Evolutionary conservation across 169 alveolate genomes (phyloP).

Genomic region (Plasmodium knowlesi): DNA sequence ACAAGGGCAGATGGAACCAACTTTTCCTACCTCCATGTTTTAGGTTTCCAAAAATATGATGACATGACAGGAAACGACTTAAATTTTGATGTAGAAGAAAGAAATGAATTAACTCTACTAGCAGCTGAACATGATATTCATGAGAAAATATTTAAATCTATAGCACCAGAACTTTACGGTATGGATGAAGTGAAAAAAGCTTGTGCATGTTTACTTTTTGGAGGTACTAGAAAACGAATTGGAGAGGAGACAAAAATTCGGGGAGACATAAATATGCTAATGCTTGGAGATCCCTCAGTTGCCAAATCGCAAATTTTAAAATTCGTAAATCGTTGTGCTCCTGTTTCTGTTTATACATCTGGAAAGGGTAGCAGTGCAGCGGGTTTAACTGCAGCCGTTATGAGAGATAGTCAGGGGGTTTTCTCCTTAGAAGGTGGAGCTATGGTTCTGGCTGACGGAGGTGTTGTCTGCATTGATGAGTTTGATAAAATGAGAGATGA

Average conservation of each 20-base stretch:
- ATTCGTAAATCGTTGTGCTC: constrained; percentile 97
- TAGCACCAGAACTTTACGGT: constrained; percentile 99
- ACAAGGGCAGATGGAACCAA: constrained; percentile 78
- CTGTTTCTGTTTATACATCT: constrained; percentile 98
- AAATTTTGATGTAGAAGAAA: constrained; percentile 83
- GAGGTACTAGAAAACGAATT: constrained; percentile 97
- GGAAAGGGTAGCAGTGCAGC: constrained; percentile 99
- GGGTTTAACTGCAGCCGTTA: constrained; percentile 99
- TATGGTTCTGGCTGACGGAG: constrained; percentile 99
- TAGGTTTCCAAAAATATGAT: constrained; percentile 82
- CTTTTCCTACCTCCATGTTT: constrained; percentile 85
- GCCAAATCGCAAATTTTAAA: constrained; percentile 98
- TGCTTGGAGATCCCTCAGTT: constrained; percentile 99
- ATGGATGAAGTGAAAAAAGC: constrained; percentile 97
- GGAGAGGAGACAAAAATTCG: constrained; percentile 97
- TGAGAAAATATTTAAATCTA: constrained; percentile 92
- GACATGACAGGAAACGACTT: constrained; percentile 76
- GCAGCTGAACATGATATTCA: constrained; percentile 94
- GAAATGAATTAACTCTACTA: constrained; percentile 83
- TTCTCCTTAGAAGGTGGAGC: constrained; percentile 99
- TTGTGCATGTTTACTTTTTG: constrained; percentile 97
- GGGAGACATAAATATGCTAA: constrained; percentile 96
- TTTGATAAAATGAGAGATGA: constrained; percentile 99
- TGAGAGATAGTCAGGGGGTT: constrained; percentile 88
- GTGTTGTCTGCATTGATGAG: constrained; percentile 99